phyloP scores from a whole-genome alignment of 306 rosid genomes.

The Rosa multiflora region DNA sequence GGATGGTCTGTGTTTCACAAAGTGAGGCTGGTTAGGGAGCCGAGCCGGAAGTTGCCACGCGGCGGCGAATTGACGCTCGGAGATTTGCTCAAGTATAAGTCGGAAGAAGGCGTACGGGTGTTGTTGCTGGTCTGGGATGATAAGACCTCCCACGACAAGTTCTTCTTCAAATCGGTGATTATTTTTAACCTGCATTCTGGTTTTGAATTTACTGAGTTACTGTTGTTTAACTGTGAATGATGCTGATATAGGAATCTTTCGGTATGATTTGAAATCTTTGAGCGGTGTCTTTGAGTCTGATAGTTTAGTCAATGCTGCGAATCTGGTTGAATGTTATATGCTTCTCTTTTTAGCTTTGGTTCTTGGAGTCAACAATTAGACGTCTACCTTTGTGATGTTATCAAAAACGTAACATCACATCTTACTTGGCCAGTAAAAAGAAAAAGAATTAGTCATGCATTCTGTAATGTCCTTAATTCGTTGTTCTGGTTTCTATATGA shows the following conservation, averaged over 20 bases:
- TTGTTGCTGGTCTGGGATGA: slow-evolving; percentile 90
- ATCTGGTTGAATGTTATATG: neutral
- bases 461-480: neutral
- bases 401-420: no score
- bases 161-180: slow-evolving; percentile 60
- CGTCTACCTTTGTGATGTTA: no score
- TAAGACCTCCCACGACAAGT: slow-evolving; percentile 75
- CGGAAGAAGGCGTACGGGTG: slow-evolving; percentile 86
- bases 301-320: neutral
- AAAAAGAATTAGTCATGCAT: neutral
- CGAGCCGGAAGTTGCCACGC: slow-evolving; percentile 50
- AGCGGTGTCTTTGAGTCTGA: no score
- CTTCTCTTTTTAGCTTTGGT: neutral
- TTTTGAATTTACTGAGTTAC: neutral
- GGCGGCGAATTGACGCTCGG: slow-evolving; percentile 82
- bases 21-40: slow-evolving; percentile 74
- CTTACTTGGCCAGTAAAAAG: no score
- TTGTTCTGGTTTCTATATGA: neutral
- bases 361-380: no score
- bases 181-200: slow-evolving; percentile 1
- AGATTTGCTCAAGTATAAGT: slow-evolving; percentile 89
- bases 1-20: slow-evolving; percentile 92
- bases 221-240: neutral
- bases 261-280: neutral
- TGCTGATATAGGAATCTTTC: neutral